phyloP scores from a whole-genome alignment of 139 green algal genomes.

The Chlamydomonas asymmetrica region DNA sequence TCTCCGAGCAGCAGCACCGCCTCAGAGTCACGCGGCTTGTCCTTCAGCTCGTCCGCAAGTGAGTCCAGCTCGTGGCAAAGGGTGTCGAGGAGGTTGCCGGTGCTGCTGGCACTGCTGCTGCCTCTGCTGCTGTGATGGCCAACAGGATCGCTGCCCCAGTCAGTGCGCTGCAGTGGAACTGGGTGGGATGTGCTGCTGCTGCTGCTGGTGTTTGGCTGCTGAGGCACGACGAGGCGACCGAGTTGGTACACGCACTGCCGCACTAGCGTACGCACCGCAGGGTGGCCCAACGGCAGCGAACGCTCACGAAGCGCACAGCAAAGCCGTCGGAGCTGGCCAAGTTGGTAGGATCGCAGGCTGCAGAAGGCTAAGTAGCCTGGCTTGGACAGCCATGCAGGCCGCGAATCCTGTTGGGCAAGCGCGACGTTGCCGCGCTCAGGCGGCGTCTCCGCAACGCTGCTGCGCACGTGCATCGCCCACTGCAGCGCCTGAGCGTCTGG shows the following conservation, averaged over 20 bases:
- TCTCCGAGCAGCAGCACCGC: conserved; percentile 44
- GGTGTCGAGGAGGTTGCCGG: conserved; percentile 10
- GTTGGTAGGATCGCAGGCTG: conserved; percentile 21
- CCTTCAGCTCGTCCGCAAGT: conserved; percentile 37
- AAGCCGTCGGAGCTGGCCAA: conserved; percentile 26
- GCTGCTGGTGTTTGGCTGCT: too few species aligned
- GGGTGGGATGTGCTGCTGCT: too few species aligned
- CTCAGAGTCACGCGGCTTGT: conserved; percentile 28
- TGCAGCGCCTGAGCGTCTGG: conserved; percentile 13
- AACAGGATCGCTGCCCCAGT: too few species aligned
- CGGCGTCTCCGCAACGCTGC: neutral
- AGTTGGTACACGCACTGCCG: conserved; percentile 41
- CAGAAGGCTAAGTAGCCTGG: conserved; percentile 17
- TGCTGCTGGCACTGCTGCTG: too few species aligned
- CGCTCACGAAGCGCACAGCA: conserved; percentile 16
- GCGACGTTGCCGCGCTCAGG: conserved; percentile 38
- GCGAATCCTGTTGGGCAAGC: conserved; percentile 33
- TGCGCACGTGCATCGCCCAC: conserved; percentile 33
- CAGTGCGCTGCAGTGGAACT: too few species aligned
- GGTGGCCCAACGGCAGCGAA: conserved; percentile 21
- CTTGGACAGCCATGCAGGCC: conserved; percentile 34
- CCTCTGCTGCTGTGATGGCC: too few species aligned
- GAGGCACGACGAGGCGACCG: too few species aligned
- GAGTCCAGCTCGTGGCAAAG: conserved; percentile 27
- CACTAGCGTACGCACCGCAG: conserved; percentile 29